Evolutionary conservation across 768 basidiomycete species (phyloP), one percentile per base, ranked within the genome.

Genomic region (Phaeolepiota aurea): DNA sequence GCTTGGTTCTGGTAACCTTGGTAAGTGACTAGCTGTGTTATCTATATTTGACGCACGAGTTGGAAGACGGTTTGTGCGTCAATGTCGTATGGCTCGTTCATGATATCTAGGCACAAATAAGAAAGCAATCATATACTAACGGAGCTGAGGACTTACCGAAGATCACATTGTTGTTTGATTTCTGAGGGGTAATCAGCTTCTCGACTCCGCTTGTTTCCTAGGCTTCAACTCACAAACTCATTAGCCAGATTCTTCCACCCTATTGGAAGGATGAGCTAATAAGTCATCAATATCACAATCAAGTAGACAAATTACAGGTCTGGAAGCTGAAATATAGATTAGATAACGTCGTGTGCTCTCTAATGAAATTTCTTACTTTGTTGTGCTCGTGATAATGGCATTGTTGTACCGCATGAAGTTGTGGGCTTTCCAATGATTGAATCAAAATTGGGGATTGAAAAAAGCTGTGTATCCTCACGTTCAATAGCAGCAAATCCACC

Each of bases 41-140:
- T 14, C 3, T 13, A 33, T 16, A 20, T 32, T 31, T 5, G 32
- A 35, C 63, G n/a, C 52, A 75, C 75, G 40, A 78, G 56, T 34
- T 63, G 48, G 53, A 72, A 72, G 18, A 75, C 76, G 20, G 62
- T 61, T n/a, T 56, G 46, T 4, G 77, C 77, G 43, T 70, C 63
- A 43, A 79, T 76, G 43, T 58, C 74, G 47, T 79, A 58, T 33
- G 82, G 82, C 59, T 84, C 79, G 62, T 83, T 85, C 74, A 70
- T 72, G 47, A 76, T 54, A 51, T 76, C 66, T 66, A 16, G 32
- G 10, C 18, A 19, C 25, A 15, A 12, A 23, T 20, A 20, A 23
- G 16, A 19, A 20, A 7, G 2, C 13, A 12, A 1, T 9, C 18
- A 18, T 22, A 12, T 19, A 20, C 13, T 12, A 16, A 20, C 21